Percentiles rank a stretch among this genome's conserved stretches.
Conservation (phyloP, 345 rosid species). For the Geranium brycei region DNA sequence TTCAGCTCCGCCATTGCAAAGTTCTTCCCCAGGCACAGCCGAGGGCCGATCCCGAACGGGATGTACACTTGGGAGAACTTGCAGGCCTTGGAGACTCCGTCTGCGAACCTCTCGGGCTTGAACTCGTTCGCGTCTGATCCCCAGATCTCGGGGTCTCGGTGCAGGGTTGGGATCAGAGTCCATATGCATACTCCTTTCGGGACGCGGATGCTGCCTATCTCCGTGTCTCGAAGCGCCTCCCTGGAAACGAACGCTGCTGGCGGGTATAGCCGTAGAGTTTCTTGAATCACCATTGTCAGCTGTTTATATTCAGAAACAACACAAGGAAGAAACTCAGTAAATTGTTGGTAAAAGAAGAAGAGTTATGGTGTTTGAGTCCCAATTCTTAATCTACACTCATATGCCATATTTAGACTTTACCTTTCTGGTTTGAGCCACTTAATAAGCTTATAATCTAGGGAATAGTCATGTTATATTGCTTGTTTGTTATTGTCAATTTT, state of each 20-base stretch:
- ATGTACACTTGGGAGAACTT: slow-evolving; percentile 51
- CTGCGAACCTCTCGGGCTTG: slow-evolving; percentile 53
- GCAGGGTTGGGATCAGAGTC: slow-evolving; percentile 49
- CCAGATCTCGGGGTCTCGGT: slow-evolving; percentile 54
- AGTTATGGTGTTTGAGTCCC: too few relatives aligned
- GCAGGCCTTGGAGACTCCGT: slow-evolving; percentile 65
- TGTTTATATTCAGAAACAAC: slow-evolving; percentile 8
- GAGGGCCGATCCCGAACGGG: slow-evolving; percentile 69
- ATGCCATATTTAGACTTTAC: too few relatives aligned
- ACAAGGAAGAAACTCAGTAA: too few relatives aligned
- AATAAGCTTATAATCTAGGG: too few relatives aligned
- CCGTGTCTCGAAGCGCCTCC: slow-evolving; percentile 49
- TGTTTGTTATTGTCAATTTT: too few relatives aligned
- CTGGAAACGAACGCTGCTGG: slow-evolving; percentile 56
- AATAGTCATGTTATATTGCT: too few relatives aligned
- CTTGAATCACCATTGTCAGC: slow-evolving; percentile 57
- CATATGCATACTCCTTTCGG: slow-evolving; percentile 49
- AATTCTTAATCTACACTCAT: too few relatives aligned
- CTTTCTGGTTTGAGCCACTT: too few relatives aligned
- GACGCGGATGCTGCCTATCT: slow-evolving; percentile 35
- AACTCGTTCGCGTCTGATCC: slow-evolving; percentile 61
- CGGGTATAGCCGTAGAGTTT: slow-evolving; percentile 52
- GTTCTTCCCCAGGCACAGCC: slow-evolving; percentile 59
- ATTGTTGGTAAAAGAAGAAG: too few relatives aligned
- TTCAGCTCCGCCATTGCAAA: slow-evolving; percentile 62